Conservation (phyloP, 164 flowering plant species). For the Vitis rupestris region DNA sequence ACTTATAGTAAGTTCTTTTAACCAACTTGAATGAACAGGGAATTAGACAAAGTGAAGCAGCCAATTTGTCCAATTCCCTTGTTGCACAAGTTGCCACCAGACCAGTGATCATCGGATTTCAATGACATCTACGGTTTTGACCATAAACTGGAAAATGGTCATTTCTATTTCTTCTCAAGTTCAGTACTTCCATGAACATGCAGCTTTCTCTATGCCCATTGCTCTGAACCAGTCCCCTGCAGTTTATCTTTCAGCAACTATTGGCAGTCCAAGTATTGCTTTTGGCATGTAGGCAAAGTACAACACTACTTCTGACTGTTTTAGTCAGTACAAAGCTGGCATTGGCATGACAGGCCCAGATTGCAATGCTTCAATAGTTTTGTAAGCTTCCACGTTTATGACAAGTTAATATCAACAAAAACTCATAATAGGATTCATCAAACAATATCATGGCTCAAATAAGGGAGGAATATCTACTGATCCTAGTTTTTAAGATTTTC, state of each 20-base stretch:
- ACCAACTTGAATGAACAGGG: no score
- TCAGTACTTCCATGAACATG: not conserved
- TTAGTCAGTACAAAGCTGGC: slow-evolving; percentile 7
- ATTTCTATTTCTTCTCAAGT: slow-evolving; percentile 6
- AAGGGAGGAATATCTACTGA: not conserved
- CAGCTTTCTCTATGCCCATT: slow-evolving; percentile 1
- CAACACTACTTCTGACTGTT: not conserved
- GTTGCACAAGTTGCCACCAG: no score
- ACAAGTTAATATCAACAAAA: not conserved
- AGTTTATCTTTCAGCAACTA: slow-evolving; percentile 5
- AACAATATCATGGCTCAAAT: no score
- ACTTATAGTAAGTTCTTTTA: no score
- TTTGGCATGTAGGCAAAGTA: slow-evolving; percentile 9
- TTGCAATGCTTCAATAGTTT: slow-evolving; percentile 9
- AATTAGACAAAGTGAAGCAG: no score
- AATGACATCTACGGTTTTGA: not conserved
- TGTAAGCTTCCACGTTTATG: slow-evolving; percentile 8
- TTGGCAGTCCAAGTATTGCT: slow-evolving; percentile 3
- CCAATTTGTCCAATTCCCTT: not conserved
- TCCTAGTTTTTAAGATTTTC: not conserved
- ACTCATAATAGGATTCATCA: not conserved
- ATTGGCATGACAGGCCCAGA: not conserved
- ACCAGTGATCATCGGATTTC: no score
- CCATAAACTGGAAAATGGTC: not conserved
- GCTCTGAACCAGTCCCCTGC: slow-evolving; percentile 9